Evolutionary conservation across 2,329 filamentous ascomycete genomes (phyloP), one percentile per base, ranked within the genome.

Genomic region (Didymella pinodella): DNA sequence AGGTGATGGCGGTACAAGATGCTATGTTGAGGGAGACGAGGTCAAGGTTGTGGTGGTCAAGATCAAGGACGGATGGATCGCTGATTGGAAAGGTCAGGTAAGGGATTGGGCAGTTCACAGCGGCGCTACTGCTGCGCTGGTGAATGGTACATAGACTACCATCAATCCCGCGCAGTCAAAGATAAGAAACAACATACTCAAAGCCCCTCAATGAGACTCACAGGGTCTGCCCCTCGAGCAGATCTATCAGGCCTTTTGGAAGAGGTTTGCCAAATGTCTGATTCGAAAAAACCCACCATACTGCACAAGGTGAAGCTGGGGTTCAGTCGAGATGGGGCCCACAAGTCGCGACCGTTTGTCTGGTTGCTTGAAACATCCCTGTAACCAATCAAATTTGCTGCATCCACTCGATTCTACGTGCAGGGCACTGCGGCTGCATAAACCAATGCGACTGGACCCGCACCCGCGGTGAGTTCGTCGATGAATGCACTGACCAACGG

Each of bases 61-160:
- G 68, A 92, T 98, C 67, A 86, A 85, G 69, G 91, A 93, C 74
- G 93, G 95, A 48, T 85, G 93, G 70, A 96, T 96, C 69, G 93
- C 91, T 65, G 95, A 97, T 76, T 97, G 91, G 90, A 97, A 97
- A 81, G 94, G 95, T n/a, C 87, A 88, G 14, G 92, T 98, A 4
- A 87, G 90, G 69, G 94, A 98, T 74, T 98, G 87, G 86, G 61
- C 32, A n/a, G 16, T 36, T 18, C 28, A 29, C 28, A 29, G 28
- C 28, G 11, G 28, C 11, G 28, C 28, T 29, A 7, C 28, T 29
- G 28, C 28, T 4, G 28, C 28, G 28, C 28, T 29, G 28, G 28
- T 29, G 28, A 29, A 29, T 29, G 28, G 28, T 11, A 29, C 28
- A 29, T 29, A 29, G 28, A 29, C 11, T 29, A 11, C 28, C 7